Evolutionary conservation across 768 basidiomycete species (phyloP).

Genomic region (Porphyrellus cyaneotinctus): DNA sequence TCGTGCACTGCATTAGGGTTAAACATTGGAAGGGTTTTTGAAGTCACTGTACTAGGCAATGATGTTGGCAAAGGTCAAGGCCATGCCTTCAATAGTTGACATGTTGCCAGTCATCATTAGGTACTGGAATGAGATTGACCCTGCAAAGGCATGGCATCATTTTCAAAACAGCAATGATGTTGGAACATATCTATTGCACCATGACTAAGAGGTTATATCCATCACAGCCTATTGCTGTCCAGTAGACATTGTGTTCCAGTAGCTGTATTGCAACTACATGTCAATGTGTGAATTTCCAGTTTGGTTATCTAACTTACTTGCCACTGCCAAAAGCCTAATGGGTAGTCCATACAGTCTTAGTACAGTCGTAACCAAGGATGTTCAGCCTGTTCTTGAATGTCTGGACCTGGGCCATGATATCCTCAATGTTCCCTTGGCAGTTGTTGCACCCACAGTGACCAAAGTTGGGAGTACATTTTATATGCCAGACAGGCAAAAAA

Average conservation of each 20-base stretch:
- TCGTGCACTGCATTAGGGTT: too few species aligned
- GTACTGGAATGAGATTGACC: slow-evolving; percentile 28
- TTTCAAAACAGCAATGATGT: too few species aligned
- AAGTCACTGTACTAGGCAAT: too few species aligned
- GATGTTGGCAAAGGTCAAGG: not conserved
- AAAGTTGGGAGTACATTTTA: slow-evolving; percentile 56
- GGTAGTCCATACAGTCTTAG: slow-evolving; percentile 70
- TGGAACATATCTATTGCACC: slow-evolving; percentile 21
- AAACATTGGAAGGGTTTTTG: too few species aligned
- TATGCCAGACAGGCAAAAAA: slow-evolving; percentile 55
- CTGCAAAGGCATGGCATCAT: slow-evolving; percentile 7
- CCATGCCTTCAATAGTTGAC: slow-evolving; percentile 25
- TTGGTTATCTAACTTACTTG: slow-evolving; percentile 20
- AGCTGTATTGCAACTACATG: slow-evolving; percentile 14
- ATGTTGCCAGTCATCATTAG: slow-evolving; percentile 19
- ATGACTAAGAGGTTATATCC: slow-evolving; percentile 22
- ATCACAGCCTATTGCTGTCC: slow-evolving; percentile 27
- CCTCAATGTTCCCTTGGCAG: slow-evolving; percentile 60
- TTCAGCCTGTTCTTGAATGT: slow-evolving; percentile 56
- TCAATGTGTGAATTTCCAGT: not conserved
- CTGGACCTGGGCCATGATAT: slow-evolving; percentile 64
- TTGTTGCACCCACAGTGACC: slow-evolving; percentile 74
- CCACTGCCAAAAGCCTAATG: slow-evolving; percentile 71
- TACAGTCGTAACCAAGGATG: slow-evolving; percentile 57
- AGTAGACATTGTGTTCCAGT: slow-evolving; percentile 27